Evolutionary conservation across 2,329 filamentous ascomycete species (phyloP).

Genomic region (Phyllosticta citrichinensis): DNA sequence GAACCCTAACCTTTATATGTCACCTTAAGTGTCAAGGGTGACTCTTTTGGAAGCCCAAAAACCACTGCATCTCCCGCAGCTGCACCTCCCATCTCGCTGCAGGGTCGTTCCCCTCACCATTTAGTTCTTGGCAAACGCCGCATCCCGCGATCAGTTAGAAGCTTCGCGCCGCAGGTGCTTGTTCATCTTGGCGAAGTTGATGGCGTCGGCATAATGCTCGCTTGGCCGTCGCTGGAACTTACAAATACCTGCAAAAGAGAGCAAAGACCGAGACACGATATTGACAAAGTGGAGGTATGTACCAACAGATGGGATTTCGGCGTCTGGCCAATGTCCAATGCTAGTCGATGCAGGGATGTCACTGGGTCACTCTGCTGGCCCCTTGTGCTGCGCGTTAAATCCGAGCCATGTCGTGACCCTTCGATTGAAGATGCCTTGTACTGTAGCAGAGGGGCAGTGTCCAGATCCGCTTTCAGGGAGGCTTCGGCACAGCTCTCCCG

Average conservation of each 20-base stretch:
- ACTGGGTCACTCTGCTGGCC: not conserved
- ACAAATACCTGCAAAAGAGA: not conserved
- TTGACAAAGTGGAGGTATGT: not conserved
- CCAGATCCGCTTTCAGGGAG: not conserved
- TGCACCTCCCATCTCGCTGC: not conserved
- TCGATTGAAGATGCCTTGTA: not conserved
- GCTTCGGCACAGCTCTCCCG: not conserved
- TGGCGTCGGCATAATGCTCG: not conserved
- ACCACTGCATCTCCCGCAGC: not conserved
- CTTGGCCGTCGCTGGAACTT: not conserved
- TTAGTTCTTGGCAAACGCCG: not conserved
- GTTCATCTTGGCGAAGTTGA: not conserved
- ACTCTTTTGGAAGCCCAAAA: not conserved
- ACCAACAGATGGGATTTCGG: not conserved
- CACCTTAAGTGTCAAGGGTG: not conserved
- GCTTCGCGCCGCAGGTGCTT: not conserved
- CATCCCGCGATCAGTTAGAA: not conserved
- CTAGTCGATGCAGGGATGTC: not conserved
- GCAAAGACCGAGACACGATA: not conserved
- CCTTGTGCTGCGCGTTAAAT: not conserved
- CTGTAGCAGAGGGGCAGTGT: not conserved
- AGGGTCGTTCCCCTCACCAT: slow-evolving; percentile 5
- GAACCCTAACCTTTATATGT: not conserved
- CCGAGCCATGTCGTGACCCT: not conserved
- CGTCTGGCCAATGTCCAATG: not conserved